Evolutionary conservation across 108 stramenopile genomes (phyloP), one percentile per base, ranked within the genome.

Genomic region (Mayamaea pseudoterrestris): DNA sequence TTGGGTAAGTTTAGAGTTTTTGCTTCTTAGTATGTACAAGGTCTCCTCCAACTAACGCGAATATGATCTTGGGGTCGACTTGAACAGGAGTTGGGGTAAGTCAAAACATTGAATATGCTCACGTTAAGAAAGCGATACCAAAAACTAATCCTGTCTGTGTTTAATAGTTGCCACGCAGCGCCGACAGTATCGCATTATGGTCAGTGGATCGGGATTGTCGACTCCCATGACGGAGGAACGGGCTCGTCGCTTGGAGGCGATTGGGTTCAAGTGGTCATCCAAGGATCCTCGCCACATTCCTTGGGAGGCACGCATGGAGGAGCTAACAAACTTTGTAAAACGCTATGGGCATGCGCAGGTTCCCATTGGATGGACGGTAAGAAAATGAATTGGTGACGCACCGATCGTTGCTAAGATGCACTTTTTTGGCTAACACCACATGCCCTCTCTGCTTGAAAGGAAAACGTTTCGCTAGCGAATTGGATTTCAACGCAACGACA

Each of bases 1-100:
- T 69, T 9, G 68, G 68, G n/a, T n/a, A 16, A 44, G 41, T 5
- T 69, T 63, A 63, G 68, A n/a, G n/a, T n/a, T n/a, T n/a, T n/a
- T n/a, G n/a, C n/a, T n/a, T n/a, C n/a, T n/a, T n/a, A n/a, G 44
- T 43, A 34, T 17, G 48, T 25, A 5, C 16, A 53, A 14, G 8
- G 13, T 13, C 23, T 27, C 5, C 16, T 13, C 18, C 5, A 20
- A 16, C 4, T 5, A 20, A 16, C 16, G 32, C 8, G 11, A 34
- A 34, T 8, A 11, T 34, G 11, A 34, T 12, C 8, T 34, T 34
- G 8, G 32, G 32, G 32, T 8, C 12, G 8, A 11, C 32, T 34
- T 8, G 12, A 34, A 34, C 32, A 12, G 12, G 8, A 11, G 8
- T 12, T 34, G 32, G 11, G 11, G 12, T 34, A 11, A 12, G 32